Evolutionary conservation across 1,284 basidiomycete genomes (phyloP), one percentile per base, ranked within the genome.

Genomic region (Ceraceosorus guamensis): DNA sequence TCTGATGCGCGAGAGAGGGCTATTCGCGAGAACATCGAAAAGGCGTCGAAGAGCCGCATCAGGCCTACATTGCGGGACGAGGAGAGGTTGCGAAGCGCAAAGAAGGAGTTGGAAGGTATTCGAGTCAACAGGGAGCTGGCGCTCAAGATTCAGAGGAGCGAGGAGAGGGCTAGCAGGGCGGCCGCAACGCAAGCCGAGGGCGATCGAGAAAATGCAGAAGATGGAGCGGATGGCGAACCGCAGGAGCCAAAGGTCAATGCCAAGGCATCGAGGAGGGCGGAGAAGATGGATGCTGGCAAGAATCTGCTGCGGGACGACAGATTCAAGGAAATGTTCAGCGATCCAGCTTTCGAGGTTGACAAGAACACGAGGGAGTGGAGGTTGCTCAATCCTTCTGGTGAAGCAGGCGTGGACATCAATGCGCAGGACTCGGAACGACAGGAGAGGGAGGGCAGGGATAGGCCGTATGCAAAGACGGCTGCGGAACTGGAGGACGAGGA

Each of bases 81-180:
- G 24, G 14, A 41, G 31, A 13, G 51, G 5, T 50, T 30, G 14
- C 31, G 55, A 7, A 43, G 49, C 10, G 51, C 52, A 32, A 46
- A 61, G 67, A 72, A 63, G 60, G 71, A 57, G 58, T 52, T 64
- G 34, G 61, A 65, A 65, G 78, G 79, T 48, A 74, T 80, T 56
- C 91, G 89, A 73, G 89, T 97, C 78, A 98, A 98, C 82, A 90
- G 89, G 77, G 84, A 83, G 10, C 82, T 98, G 16, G 95, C 93
- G 6, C 88, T 91, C 79, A 87, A 87, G 77, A 81, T 96, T 50
- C 79, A 84, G 59, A 83, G 82, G 58, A 86, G 88, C 52, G 64
- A 59, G 44, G 69, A 64, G 52, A 55, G 60, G 41, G 60, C 56
- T 18, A 56, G 52, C 16, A 53, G 59, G 43, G 53, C 57, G 24